Evolutionary conservation across 73 alveolate species (phyloP).

Genomic region (Paramecium octaurelia): DNA sequence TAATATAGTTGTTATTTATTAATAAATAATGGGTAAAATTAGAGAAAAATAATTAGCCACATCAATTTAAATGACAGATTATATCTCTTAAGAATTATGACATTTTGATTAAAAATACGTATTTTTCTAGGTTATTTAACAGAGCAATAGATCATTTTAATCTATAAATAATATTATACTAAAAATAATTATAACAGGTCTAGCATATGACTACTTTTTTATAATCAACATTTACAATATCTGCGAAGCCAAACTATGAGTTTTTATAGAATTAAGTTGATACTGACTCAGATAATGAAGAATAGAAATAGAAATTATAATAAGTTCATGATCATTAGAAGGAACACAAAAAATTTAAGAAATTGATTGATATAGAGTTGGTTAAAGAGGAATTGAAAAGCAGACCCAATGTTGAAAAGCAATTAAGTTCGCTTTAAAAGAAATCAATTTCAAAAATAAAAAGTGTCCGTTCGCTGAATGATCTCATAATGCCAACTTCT

Average conservation of each 20-base stretch:
- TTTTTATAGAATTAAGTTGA: neutral
- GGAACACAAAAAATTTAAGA: neutral
- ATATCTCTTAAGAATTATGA: neutral
- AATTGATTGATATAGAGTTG: slow-evolving; percentile 3
- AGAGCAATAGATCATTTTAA: neutral
- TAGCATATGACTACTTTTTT: neutral
- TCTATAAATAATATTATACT: neutral
- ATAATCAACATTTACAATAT: neutral
- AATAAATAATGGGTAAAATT: no score
- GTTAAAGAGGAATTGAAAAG: neutral
- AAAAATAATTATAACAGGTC: neutral
- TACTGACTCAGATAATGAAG: neutral
- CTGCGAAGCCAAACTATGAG: neutral
- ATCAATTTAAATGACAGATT: neutral
- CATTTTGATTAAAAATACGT: neutral
- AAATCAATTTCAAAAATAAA: neutral
- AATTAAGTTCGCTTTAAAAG: neutral
- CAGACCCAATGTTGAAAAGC: neutral
- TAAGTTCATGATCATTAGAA: neutral
- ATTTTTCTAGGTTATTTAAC: neutral
- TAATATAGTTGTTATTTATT: no score
- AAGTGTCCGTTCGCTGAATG: neutral
- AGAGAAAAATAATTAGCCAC: neutral
- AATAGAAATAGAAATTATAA: neutral
- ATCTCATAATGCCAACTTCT: neutral